Conservation (phyloP, 2,329 filamentous ascomycete genomes). For the Neofusicoccum ribis region DNA sequence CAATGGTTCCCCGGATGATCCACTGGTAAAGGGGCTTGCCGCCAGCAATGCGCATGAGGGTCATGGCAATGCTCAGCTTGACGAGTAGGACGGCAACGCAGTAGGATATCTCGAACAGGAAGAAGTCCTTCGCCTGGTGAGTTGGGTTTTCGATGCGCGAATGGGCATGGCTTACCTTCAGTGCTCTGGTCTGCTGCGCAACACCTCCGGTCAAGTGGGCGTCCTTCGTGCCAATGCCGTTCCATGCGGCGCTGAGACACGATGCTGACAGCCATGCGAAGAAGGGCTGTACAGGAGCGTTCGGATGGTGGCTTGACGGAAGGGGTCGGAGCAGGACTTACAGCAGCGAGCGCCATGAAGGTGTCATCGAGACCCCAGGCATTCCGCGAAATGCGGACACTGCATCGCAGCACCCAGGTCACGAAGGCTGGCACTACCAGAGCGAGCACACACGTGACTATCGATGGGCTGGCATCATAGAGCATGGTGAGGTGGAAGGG, state of each 20-base stretch:
- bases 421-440: not conserved
- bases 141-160: not conserved
- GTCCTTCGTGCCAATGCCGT: not conserved
- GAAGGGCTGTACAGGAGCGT: not conserved
- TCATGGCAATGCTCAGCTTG: conserved; percentile 38
- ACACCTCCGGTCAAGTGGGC: not conserved
- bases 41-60: conserved; percentile 36
- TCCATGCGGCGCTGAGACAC: not conserved
- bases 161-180: not conserved
- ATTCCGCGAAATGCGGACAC: not conserved
- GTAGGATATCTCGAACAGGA: conserved; percentile 39
- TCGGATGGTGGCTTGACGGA: not conserved
- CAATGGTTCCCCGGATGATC: conserved; percentile 31
- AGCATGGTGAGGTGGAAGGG: not conserved
- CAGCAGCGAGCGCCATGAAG: not conserved
- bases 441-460: not conserved
- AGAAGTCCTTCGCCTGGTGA: conserved; percentile 31
- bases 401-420: not conserved
- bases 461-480: not conserved
- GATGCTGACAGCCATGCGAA: conserved; percentile 4
- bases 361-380: not conserved
- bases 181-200: not conserved
- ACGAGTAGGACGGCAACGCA: conserved; percentile 36
- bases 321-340: not conserved
- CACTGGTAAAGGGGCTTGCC: conserved; percentile 29